Evolutionary conservation across 2,329 filamentous ascomycete species (phyloP).

Genomic region (Aureobasidium pullulans): DNA sequence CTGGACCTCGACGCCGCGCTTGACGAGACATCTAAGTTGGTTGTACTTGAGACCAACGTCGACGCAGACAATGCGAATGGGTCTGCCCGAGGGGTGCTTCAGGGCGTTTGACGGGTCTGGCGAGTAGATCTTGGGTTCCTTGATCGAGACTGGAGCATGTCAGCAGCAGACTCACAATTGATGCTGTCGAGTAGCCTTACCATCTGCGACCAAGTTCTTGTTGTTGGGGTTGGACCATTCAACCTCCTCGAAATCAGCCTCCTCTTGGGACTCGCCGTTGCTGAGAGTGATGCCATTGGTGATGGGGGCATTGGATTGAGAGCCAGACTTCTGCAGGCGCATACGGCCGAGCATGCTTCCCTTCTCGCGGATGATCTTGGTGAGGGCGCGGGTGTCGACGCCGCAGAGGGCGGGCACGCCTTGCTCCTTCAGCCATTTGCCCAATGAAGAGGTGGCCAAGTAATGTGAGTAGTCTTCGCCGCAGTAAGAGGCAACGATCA

Average conservation of each 20-base stretch:
- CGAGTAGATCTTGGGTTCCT: slow-evolving; percentile 76
- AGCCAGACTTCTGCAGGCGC: slow-evolving; percentile 58
- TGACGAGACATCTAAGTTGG: slow-evolving; percentile 87
- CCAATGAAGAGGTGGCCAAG: slow-evolving; percentile 81
- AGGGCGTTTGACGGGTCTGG: slow-evolving; percentile 64
- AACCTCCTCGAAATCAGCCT: slow-evolving; percentile 60
- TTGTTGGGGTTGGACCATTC: slow-evolving; percentile 90
- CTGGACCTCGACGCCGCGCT: slow-evolving; percentile 84
- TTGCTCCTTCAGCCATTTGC: slow-evolving; percentile 94
- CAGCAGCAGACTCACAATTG: slow-evolving; percentile 13
- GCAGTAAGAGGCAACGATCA: slow-evolving; percentile 84
- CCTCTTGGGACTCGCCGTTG: slow-evolving; percentile 26
- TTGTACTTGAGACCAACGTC: slow-evolving; percentile 99
- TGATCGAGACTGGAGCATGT: slow-evolving; percentile 68
- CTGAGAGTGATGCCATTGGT: slow-evolving; percentile 26
- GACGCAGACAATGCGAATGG: slow-evolving; percentile 80
- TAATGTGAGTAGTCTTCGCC: slow-evolving; percentile 95
- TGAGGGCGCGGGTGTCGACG: slow-evolving; percentile 86
- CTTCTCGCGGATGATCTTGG: slow-evolving; percentile 86
- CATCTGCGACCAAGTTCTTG: slow-evolving; percentile 88
- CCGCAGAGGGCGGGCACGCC: slow-evolving; percentile 89
- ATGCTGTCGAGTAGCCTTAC: slow-evolving; percentile 48
- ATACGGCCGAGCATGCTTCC: slow-evolving; percentile 95
- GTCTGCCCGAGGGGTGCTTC: slow-evolving; percentile 80
- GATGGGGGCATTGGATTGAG: slow-evolving; percentile 36